These are phyloP conservation scores for Linnemannia exigua DNA, from an alignment of 192 early-diverging fungal genomes.

Conservation along the genomic window DNA sequence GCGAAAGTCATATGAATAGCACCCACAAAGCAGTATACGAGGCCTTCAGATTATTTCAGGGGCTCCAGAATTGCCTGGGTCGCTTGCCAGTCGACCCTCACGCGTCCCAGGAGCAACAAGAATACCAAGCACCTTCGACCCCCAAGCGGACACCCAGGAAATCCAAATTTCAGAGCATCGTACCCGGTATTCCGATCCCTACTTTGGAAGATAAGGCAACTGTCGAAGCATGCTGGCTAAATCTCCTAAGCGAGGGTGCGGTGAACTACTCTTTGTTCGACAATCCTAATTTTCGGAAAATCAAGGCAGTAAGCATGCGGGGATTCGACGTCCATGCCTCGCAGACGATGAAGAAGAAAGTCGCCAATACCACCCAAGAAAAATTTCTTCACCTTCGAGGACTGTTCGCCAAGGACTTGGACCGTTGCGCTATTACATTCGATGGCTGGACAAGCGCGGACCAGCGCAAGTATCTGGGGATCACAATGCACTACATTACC, in stretches of 20 bases:
- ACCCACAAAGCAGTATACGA: neutral
- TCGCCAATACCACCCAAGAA: neutral
- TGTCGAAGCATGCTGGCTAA: neutral
- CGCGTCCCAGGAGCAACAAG: neutral
- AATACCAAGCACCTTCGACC: neutral
- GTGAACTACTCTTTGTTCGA: neutral
- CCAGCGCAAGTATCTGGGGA: slow-evolving; percentile 19
- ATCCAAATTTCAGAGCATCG: neutral
- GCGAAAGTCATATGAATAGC: neutral
- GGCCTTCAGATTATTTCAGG: neutral
- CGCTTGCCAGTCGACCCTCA: neutral
- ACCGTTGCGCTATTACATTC: slow-evolving; percentile 6
- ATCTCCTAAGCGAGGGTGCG: neutral
- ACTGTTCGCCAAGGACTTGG: neutral
- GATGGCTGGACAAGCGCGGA: slow-evolving; percentile 20
- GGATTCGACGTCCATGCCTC: neutral
- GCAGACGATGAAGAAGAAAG: neutral
- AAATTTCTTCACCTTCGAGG: neutral
- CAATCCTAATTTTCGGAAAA: neutral
- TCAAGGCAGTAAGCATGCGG: neutral
- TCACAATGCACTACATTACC: slow-evolving; percentile 14
- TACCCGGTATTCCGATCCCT: neutral
- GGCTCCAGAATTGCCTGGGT: neutral
- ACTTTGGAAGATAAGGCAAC: neutral
- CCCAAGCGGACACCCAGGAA: neutral